phyloP scores from a whole-genome alignment of 352 stramenopile species.

The Phytopythium vexans region DNA sequence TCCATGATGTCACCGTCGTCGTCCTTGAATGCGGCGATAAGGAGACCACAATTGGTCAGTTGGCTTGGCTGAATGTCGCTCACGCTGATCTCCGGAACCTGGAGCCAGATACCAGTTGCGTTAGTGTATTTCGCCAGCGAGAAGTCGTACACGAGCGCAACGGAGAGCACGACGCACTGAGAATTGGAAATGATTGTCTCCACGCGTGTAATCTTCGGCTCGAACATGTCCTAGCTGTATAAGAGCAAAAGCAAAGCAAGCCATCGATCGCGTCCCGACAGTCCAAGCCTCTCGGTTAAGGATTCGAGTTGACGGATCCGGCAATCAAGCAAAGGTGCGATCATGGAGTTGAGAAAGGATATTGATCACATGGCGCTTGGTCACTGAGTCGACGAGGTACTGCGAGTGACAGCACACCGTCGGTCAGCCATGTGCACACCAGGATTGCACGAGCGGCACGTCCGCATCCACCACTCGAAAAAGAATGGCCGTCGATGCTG shows the following conservation, averaged over 20 bases:
- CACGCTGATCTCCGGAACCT: constrained; percentile 72
- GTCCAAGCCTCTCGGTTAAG: constrained; percentile 21
- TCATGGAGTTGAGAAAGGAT: constrained; percentile 41
- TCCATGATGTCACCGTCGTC: constrained; percentile 73
- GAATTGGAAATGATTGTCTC: constrained; percentile 85
- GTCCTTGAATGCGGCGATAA: constrained; percentile 80
- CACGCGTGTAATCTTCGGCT: constrained; percentile 50
- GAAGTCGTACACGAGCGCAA: not conserved
- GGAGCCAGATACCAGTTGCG: not conserved
- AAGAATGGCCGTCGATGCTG: constrained; percentile 1
- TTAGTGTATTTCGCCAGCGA: not conserved
- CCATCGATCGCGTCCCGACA: not conserved
- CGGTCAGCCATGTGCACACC: not conserved
- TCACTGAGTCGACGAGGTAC: constrained; percentile 85
- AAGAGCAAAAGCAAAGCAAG: constrained; percentile 9
- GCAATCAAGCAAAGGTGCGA: constrained; percentile 5
- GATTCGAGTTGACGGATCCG: constrained; percentile 3
- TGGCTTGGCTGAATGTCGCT: constrained; percentile 75
- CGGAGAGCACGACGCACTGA: constrained; percentile 38
- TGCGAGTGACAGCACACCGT: constrained; percentile 15
- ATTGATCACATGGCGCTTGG: constrained; percentile 86
- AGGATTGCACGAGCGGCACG: constrained; percentile 1
- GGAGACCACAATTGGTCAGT: constrained; percentile 84
- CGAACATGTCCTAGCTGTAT: constrained; percentile 74
- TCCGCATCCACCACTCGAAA: not conserved